Evolutionary conservation across 1,139 yeast species (phyloP).

Genomic region (Blastobotrys persicus): DNA sequence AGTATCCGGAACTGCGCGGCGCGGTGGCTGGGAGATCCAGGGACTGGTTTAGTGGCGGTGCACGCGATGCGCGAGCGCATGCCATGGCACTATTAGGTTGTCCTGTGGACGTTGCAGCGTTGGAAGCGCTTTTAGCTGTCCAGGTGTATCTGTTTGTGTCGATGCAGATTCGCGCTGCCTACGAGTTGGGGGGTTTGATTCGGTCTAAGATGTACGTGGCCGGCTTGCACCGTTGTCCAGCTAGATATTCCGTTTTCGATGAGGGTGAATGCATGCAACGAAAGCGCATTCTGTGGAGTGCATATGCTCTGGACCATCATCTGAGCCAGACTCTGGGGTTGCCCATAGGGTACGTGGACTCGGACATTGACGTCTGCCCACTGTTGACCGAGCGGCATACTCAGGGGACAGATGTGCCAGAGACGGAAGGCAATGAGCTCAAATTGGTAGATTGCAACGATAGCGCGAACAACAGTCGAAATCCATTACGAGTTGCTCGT

Average conservation of each 20-base stretch:
- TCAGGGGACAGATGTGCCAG: conserved; percentile 18
- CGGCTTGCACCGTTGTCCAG: conserved; percentile 22
- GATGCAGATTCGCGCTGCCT: conserved; percentile 19
- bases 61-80: conserved; percentile 7
- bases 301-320: conserved; percentile 20
- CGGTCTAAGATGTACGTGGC: conserved; percentile 18
- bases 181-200: conserved; percentile 18
- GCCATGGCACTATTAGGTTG: conserved; percentile 7
- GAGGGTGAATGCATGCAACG: conserved; percentile 14
- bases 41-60: conserved; percentile 1
- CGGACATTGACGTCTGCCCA: conserved; percentile 22
- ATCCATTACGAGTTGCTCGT: conserved; percentile 9
- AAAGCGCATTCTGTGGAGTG: conserved; percentile 21
- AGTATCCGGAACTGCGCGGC: conserved; percentile 9
- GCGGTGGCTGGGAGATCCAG: neutral
- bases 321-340: conserved; percentile 20
- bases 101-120: conserved; percentile 8
- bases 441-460: neutral
- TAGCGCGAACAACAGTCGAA: neutral
- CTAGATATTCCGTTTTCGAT: conserved; percentile 15
- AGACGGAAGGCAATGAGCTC: neutral
- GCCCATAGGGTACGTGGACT: conserved; percentile 19
- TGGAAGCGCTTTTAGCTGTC: conserved; percentile 17
- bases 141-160: conserved; percentile 18
- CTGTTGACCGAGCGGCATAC: conserved; percentile 15